Evolutionary conservation across 139 green algal species (phyloP).

Genomic region (Picochlorum sp.): DNA sequence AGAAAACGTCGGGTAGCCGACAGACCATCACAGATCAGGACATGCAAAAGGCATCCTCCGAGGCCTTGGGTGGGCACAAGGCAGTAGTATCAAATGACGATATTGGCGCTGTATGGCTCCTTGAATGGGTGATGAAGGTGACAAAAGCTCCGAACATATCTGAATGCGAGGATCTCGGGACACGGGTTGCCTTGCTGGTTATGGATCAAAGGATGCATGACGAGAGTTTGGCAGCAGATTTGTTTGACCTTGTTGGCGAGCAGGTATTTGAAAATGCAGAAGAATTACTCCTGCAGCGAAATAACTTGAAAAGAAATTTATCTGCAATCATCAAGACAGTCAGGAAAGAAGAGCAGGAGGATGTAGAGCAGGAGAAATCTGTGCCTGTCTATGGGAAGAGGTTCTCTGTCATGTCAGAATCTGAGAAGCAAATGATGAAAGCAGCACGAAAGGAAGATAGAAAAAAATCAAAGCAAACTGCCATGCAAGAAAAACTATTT

Average conservation of each 20-base stretch:
- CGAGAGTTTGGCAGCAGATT: constrained; percentile 55
- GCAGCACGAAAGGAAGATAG: constrained; percentile 61
- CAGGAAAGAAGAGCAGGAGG: constrained; percentile 20
- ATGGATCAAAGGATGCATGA: constrained; percentile 9
- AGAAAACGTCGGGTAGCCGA: too few species aligned
- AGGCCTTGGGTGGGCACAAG: constrained; percentile 21
- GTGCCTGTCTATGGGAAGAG: constrained; percentile 28
- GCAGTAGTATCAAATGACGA: constrained; percentile 5
- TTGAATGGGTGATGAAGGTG: constrained; percentile 15
- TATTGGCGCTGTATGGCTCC: constrained; percentile 1
- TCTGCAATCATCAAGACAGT: constrained; percentile 14
- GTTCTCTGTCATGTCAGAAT: constrained; percentile 33
- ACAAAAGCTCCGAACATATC: too few species aligned
- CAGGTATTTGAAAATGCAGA: constrained; percentile 57
- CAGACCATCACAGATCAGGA: constrained; percentile 4
- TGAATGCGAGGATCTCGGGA: constrained; percentile 5
- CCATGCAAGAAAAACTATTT: neutral
- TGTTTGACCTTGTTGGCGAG: constrained; percentile 78
- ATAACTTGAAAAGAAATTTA: constrained; percentile 23
- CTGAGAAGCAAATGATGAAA: constrained; percentile 53
- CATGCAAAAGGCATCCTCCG: constrained; percentile 11
- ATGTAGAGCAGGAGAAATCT: constrained; percentile 6
- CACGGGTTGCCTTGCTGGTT: constrained; percentile 18
- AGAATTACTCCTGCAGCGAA: constrained; percentile 25
- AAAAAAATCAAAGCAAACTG: constrained; percentile 8